Evolutionary conservation across 2,329 filamentous ascomycete species (phyloP).

Genomic region (Diaporthe ampelina): DNA sequence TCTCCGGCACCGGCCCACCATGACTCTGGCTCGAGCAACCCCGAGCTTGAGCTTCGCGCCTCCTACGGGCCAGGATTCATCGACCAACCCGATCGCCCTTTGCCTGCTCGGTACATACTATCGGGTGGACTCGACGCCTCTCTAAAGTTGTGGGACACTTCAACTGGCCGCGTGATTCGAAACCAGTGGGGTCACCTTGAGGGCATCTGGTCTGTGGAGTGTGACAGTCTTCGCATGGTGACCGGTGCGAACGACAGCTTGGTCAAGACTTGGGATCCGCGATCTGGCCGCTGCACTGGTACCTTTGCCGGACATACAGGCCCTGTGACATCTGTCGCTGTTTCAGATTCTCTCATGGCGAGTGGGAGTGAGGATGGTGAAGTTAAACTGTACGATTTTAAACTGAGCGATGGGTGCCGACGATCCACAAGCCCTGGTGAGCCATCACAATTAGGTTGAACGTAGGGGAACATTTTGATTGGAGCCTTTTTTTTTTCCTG

Average conservation of each 20-base stretch:
- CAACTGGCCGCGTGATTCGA: conserved; percentile 83
- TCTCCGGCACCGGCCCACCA: conserved; percentile 52
- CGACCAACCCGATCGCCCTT: conserved; percentile 71
- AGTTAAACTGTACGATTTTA: conserved; percentile 86
- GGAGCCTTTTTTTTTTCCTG: not conserved
- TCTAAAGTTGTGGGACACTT: conserved; percentile 92
- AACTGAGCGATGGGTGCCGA: conserved; percentile 48
- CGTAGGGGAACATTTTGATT: not conserved
- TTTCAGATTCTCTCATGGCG: conserved; percentile 90
- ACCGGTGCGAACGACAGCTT: conserved; percentile 93
- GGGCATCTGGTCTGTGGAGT: conserved; percentile 93
- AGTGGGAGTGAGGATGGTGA: conserved; percentile 96
- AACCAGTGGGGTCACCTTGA: conserved; percentile 98
- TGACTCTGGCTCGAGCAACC: conserved; percentile 45
- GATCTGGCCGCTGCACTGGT: conserved; percentile 90
- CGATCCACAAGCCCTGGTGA: conserved; percentile 40
- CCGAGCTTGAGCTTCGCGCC: conserved; percentile 61
- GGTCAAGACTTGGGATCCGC: conserved; percentile 95
- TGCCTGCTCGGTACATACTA: conserved; percentile 91
- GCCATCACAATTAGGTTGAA: conserved; percentile 3
- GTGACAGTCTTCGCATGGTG: conserved; percentile 89
- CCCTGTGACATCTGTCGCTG: conserved; percentile 91
- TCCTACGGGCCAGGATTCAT: conserved; percentile 75
- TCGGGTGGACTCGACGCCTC: conserved; percentile 93
- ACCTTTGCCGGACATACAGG: conserved; percentile 93